Base-by-base conservation (phyloP, 345 rosid genomes). In the Pelargonium nanum region DNA sequence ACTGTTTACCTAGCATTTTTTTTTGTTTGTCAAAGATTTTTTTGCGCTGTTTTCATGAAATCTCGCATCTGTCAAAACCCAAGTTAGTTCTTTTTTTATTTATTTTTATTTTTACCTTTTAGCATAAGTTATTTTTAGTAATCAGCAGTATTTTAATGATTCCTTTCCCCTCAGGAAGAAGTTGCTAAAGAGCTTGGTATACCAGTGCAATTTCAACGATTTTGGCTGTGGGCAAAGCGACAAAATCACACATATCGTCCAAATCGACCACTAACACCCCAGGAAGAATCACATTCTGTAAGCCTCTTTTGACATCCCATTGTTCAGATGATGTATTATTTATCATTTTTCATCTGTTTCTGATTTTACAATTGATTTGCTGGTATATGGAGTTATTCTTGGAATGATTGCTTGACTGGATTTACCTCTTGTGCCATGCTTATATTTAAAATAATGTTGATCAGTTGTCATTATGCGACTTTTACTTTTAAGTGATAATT, bases 221-320 rank as follows among this genome's bases (percentile, higher is more conserved):
- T 83, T 64, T 86, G 93, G 93, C 62, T 86, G 22, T 86, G 93
- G 93, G 89, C 89, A 64, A 83, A 86, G 85, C 83, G 93, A 19
- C 89, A 83, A 60, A 86, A 83, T 65, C 85, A 83, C 65, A 86
- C 93, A 20, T 86, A 86, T 67, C 89, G 93, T 56, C 93, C 93
- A 21, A 83, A 86, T 64, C 78, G 93, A 30, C 87, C 84, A 34
- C 59, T 83, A 70, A 73, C 81, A 22, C 59, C 73, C 22, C 84
- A 64, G 59, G 93, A 86, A 72, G 85, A 86, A 72, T 76, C 75
- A 24, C 89, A 83, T 53, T 64, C 89, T 2, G 93, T 83, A 78
- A 77, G 52, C 4, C 32, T 24, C 22, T 32, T 51, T 17, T 20
- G 53, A 21, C 23, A 22, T 5, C 6, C 22, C 52, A 17, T 30